phyloP scores from a whole-genome alignment of 2,329 filamentous ascomycete genomes.

The Meredithiella fracta region DNA sequence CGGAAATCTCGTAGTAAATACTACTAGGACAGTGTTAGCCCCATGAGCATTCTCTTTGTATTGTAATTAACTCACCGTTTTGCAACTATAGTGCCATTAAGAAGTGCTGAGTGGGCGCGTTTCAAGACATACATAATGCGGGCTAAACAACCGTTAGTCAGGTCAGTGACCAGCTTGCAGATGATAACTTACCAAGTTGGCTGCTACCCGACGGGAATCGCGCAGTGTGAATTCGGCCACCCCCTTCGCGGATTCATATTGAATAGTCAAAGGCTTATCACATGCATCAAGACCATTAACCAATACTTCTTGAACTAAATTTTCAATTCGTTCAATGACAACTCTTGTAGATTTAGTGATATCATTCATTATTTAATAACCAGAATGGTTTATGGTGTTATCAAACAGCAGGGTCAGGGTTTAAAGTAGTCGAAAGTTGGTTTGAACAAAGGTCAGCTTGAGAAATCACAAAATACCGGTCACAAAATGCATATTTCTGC shows the following conservation, averaged over 20 bases:
- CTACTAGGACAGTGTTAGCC: conserved; percentile 36
- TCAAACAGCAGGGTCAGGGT: too few relatives aligned
- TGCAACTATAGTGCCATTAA: conserved; percentile 37
- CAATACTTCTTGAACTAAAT: conserved; percentile 3
- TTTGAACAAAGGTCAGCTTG: too few relatives aligned
- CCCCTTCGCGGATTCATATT: not conserved
- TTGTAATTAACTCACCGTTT: conserved; percentile 36
- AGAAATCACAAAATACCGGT: too few relatives aligned
- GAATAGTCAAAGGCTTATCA: not conserved
- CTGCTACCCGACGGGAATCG: not conserved
- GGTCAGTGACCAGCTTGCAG: not conserved
- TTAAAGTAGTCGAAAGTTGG: too few relatives aligned
- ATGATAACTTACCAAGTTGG: not conserved
- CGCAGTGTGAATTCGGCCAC: not conserved
- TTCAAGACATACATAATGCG: conserved; percentile 42
- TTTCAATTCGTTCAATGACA: conserved; percentile 2
- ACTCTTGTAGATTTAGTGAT: not conserved
- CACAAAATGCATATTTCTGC: not conserved
- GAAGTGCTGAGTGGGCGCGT: conserved; percentile 40
- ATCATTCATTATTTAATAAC: not conserved
- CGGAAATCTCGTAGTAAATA: conserved; percentile 62
- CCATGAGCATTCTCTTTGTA: not conserved
- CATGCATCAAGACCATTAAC: not conserved
- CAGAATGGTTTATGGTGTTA: too few relatives aligned
- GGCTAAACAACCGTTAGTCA: conserved; percentile 24